A percentile compares a stretch with the other conserved stretches of the same genome.
phyloP scores from a whole-genome alignment of 352 stramenopile species.

The Blastocystis sp. region DNA sequence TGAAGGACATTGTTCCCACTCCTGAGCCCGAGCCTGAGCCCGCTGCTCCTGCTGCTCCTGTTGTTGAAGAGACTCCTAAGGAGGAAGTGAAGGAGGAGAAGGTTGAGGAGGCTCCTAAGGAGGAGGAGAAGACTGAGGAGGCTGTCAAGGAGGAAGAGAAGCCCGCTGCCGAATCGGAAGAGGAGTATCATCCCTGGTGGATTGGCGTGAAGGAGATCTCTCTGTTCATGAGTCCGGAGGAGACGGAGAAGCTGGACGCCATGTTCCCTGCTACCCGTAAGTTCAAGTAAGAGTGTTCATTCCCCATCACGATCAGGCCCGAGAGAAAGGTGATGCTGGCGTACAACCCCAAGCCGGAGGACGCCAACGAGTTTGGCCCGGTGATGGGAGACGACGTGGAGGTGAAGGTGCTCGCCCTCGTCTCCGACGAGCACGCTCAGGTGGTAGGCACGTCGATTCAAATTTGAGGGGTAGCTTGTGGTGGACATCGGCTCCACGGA shows the following conservation, averaged over 20 bases:
- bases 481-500: slow-evolving; percentile 48
- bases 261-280: slow-evolving; percentile 46
- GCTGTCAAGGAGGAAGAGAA: slow-evolving; percentile 11
- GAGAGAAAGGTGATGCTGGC: slow-evolving; percentile 35
- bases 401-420: slow-evolving; percentile 56
- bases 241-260: slow-evolving; percentile 13
- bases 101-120: not conserved
- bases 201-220: slow-evolving; percentile 66
- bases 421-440: slow-evolving; percentile 61
- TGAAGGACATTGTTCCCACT: slow-evolving; percentile 6
- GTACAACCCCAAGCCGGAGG: slow-evolving; percentile 66
- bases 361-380: slow-evolving; percentile 44
- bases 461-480: slow-evolving; percentile 12
- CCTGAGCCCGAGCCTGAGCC: not conserved
- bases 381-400: slow-evolving; percentile 66
- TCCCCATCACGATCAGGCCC: slow-evolving; percentile 10
- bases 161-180: not conserved
- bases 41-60: not conserved
- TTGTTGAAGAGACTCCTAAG: not conserved
- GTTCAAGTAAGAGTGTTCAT: not conserved
- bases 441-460: slow-evolving; percentile 12
- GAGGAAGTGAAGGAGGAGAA: not conserved
- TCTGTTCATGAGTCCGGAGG: slow-evolving; percentile 28
- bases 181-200: slow-evolving; percentile 67
- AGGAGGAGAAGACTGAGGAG: not conserved